Conservation (phyloP, 768 basidiomycete genomes). For the Kwoniella sp. region DNA sequence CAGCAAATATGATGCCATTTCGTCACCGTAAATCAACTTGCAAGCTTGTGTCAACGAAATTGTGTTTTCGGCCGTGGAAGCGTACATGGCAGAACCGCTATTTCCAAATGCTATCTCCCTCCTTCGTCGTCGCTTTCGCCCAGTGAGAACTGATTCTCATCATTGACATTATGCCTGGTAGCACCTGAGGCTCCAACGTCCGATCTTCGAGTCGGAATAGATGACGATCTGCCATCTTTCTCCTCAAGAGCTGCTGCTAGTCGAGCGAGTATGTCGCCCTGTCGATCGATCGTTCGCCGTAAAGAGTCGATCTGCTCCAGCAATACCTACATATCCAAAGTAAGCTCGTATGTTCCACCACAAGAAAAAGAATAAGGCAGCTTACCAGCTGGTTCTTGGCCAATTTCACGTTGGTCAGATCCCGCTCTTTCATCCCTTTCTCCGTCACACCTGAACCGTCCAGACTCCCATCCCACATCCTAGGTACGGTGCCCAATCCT, state of each 20-base stretch:
- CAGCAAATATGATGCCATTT: too few relatives aligned
- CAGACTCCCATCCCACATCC: slow-evolving; percentile 38
- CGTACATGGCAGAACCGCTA: not conserved
- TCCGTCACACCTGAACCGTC: slow-evolving; percentile 15
- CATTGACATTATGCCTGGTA: slow-evolving; percentile 12
- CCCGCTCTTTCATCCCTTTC: slow-evolving; percentile 25
- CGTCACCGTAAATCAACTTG: too few relatives aligned
- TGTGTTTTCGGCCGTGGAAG: too few relatives aligned
- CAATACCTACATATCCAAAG: slow-evolving; percentile 30
- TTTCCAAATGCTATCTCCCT: not conserved
- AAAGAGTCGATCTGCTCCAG: slow-evolving; percentile 50
- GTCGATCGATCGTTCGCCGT: slow-evolving; percentile 50
- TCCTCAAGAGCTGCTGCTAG: slow-evolving; percentile 1
- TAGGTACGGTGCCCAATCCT: slow-evolving; percentile 10
- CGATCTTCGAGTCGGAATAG: not conserved
- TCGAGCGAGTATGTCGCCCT: slow-evolving; percentile 46
- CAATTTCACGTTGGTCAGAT: slow-evolving; percentile 52
- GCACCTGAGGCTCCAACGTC: not conserved
- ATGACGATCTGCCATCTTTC: not conserved
- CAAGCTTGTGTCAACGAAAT: too few relatives aligned
- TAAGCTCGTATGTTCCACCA: not conserved
- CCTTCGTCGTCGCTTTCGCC: slow-evolving; percentile 39
- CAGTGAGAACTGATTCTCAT: slow-evolving; percentile 36
- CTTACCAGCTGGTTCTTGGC: slow-evolving; percentile 53
- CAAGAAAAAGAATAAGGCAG: slow-evolving; percentile 2